Evolutionary conservation across 2,329 filamentous ascomycete species (phyloP), one percentile per base, ranked within the genome.

Genomic region (Metarhizium guizhouense): DNA sequence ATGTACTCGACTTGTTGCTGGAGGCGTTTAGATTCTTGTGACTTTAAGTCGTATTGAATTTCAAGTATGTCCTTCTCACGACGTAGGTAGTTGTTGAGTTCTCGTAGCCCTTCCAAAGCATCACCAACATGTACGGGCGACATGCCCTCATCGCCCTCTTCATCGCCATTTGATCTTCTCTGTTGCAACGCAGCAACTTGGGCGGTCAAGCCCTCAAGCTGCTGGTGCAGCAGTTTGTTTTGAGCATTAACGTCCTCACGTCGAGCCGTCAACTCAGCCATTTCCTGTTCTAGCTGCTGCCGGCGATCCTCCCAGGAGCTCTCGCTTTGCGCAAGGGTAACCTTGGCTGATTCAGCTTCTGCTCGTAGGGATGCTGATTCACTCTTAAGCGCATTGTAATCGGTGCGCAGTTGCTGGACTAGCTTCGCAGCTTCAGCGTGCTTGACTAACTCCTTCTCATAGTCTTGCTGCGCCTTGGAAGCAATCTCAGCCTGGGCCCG

Each of bases 41-140:
- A 80, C 64, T 93, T 92, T 48, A 97, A 78, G 63, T 96, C 92
- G 64, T 91, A 88, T 66, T 97, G 93, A n/a, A 96, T 90, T 63
- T 99, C 93, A 8, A 96, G 81, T 61, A 99, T 97, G 68, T 97
- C 94, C 76, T 97, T 99, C 73, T 99, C 95, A 47, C 90, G 87
- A 49, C 93, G 87, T 58, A 99, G 76, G 69, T 94, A 99, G 59
- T 83, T 87, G 72, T 95, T 95, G 56, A 99, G 83, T 65, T 97
- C 93, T 59, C 94, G 88, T 10, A 96, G 81, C 54, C 88, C 89
- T 61, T 90, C 88, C 10, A 85, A 75, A 45, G 82, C 84, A 40
- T 83, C 76, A 52, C 83, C 78, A 4, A 81, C 73, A 6, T 78
- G 72, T 16, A 79, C 71, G 1, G 78, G 70, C 13, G 75, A 75